Percentiles rank a stretch among this genome's conserved stretches.
Conservation (phyloP, 768 basidiomycete genomes). For the Albatrellus ellisii region DNA sequence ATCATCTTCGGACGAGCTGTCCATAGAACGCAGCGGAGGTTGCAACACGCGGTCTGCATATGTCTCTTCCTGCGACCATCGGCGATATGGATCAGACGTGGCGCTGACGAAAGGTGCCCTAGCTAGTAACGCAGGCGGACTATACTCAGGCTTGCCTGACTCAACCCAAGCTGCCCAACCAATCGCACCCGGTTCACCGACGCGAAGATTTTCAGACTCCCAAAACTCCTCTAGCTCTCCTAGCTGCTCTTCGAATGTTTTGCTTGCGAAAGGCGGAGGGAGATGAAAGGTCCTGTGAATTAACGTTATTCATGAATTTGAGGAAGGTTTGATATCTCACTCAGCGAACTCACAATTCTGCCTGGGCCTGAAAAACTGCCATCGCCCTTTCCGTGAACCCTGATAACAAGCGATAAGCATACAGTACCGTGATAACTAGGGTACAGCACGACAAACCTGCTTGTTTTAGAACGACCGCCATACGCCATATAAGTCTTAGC, state of each 20-base stretch:
- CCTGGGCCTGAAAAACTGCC: slow-evolving; percentile 74
- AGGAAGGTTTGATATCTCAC: not conserved
- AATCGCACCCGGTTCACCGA: slow-evolving; percentile 49
- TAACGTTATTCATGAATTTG: not conserved
- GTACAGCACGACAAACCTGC: slow-evolving; percentile 38
- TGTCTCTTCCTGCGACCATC: slow-evolving; percentile 53
- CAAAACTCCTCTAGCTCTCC: slow-evolving; percentile 67
- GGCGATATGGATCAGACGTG: slow-evolving; percentile 55
- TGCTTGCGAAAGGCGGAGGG: slow-evolving; percentile 31
- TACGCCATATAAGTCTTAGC: slow-evolving; percentile 61
- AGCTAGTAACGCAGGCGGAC: not conserved
- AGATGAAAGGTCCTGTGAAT: slow-evolving; percentile 40
- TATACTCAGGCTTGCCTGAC: slow-evolving; percentile 26
- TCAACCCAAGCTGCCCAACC: slow-evolving; percentile 61
- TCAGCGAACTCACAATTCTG: slow-evolving; percentile 51
- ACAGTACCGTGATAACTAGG: not conserved
- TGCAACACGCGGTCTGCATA: slow-evolving; percentile 28
- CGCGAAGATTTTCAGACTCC: slow-evolving; percentile 71
- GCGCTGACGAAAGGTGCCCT: too few species aligned
- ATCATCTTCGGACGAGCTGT: slow-evolving; percentile 38
- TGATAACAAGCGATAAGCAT: slow-evolving; percentile 19
- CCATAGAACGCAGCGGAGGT: slow-evolving; percentile 41
- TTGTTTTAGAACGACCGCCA: slow-evolving; percentile 43
- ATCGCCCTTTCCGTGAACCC: slow-evolving; percentile 64
- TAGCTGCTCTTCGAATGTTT: slow-evolving; percentile 35